Conservation (phyloP, 331 rosid genomes). For the Malus hybrid region DNA sequence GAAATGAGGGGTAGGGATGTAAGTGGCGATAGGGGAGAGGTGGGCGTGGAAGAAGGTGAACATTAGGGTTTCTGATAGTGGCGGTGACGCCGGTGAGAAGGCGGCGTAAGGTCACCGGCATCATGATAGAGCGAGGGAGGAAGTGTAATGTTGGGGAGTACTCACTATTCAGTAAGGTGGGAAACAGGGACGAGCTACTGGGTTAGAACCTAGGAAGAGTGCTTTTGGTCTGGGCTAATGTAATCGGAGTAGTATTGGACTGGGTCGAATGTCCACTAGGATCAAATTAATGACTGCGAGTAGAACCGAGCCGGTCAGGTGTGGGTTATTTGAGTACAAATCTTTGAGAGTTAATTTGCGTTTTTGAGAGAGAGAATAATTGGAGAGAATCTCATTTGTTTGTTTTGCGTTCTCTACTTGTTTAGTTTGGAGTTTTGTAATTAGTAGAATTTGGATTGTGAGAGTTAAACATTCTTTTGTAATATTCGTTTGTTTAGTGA, state of each 20-base stretch:
- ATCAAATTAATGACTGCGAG: neutral
- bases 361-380: too few species aligned
- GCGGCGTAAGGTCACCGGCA: conserved; percentile 21
- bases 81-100: conserved; percentile 16
- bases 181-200: neutral
- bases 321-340: too few species aligned
- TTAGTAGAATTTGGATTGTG: too few species aligned
- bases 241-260: neutral
- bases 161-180: too few species aligned
- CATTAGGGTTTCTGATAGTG: conserved; percentile 3
- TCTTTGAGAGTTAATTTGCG: too few species aligned
- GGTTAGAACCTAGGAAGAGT: neutral
- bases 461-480: too few species aligned
- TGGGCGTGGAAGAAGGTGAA: neutral
- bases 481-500: too few species aligned
- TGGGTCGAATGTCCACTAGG: neutral
- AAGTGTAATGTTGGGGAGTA: neutral
- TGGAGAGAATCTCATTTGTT: too few species aligned
- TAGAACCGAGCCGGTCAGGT: neutral
- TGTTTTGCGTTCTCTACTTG: too few species aligned
- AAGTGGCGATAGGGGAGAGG: neutral
- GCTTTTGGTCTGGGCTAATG: neutral
- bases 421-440: too few species aligned
- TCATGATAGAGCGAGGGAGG: neutral
- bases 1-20: neutral